Conservation (phyloP, 2,329 filamentous ascomycete species). For the Elsinoe perseae region DNA sequence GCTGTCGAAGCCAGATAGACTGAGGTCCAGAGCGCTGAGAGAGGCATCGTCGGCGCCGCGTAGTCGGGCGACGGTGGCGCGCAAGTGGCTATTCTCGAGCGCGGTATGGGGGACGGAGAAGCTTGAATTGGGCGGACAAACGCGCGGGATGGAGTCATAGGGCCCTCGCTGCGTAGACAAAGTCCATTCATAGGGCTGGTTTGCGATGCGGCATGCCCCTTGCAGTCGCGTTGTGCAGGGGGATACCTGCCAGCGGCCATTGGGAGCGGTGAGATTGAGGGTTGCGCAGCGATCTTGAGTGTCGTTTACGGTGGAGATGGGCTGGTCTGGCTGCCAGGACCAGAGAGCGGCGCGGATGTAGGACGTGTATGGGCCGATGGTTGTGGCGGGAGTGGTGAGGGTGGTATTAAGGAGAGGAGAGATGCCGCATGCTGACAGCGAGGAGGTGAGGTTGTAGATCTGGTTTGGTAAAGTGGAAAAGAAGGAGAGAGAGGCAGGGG, state of each 20-base stretch:
- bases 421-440: constrained; percentile 51
- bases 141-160: constrained; percentile 33
- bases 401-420: constrained; percentile 52
- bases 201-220: constrained; percentile 49
- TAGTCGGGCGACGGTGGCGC: constrained; percentile 21
- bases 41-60: constrained; percentile 18
- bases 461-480: constrained; percentile 18
- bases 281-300: constrained; percentile 46
- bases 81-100: constrained; percentile 56
- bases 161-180: constrained; percentile 38
- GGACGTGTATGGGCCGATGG: constrained; percentile 43
- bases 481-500: constrained; percentile 20
- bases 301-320: constrained; percentile 32
- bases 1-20: constrained; percentile 14
- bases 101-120: constrained; percentile 55
- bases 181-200: constrained; percentile 51
- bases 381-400: constrained; percentile 45
- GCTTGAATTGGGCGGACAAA: constrained; percentile 43
- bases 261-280: constrained; percentile 37
- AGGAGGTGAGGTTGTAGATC: constrained; percentile 28
- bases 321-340: constrained; percentile 54
- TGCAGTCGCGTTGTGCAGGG: constrained; percentile 47
- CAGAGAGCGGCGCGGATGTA: constrained; percentile 48
- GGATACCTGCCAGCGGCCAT: constrained; percentile 51
- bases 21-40: constrained; percentile 13